Conservation (phyloP, 129 eudicot genomes). For the Deinandra increscens region DNA sequence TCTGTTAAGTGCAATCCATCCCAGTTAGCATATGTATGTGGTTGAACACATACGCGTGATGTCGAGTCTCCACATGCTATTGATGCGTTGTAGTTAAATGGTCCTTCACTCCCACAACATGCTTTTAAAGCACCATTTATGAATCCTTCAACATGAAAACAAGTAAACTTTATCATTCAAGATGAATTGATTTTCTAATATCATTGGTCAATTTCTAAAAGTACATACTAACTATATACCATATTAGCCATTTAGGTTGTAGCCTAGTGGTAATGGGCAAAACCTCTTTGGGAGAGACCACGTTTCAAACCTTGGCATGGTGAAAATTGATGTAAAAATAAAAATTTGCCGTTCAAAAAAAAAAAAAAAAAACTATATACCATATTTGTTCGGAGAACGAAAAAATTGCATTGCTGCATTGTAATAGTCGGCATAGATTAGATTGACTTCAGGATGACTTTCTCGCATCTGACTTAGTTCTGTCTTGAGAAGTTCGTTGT, state of each 20-base stretch:
- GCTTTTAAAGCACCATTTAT: constrained; percentile 40
- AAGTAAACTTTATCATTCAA: too few species aligned
- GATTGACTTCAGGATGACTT: constrained; percentile 42
- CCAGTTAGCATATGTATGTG: constrained; percentile 48
- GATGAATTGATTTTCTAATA: too few species aligned
- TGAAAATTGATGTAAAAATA: too few species aligned
- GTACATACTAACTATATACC: too few species aligned
- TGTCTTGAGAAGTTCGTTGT: constrained; percentile 37
- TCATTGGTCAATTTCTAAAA: too few species aligned
- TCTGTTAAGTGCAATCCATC: constrained; percentile 72
- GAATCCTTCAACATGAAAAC: constrained; percentile 40
- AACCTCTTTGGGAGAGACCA: too few species aligned
- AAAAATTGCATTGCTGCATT: constrained; percentile 43
- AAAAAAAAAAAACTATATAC: too few species aligned
- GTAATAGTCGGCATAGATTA: constrained; percentile 55
- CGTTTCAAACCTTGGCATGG: too few species aligned
- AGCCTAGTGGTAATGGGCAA: too few species aligned
- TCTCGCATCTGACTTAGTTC: constrained; percentile 34
- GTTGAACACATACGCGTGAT: constrained; percentile 51
- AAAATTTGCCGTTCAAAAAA: too few species aligned
- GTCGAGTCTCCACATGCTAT: constrained; percentile 39
- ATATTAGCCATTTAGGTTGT: too few species aligned
- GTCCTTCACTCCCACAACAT: constrained; percentile 68
- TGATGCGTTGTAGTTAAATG: constrained; percentile 35
- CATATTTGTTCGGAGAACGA: constrained; percentile 39